A percentile compares a stretch with the other conserved stretches of the same genome.
phyloP scores from a whole-genome alignment of 495 filamentous ascomycete species.

The Podospora didyma region DNA sequence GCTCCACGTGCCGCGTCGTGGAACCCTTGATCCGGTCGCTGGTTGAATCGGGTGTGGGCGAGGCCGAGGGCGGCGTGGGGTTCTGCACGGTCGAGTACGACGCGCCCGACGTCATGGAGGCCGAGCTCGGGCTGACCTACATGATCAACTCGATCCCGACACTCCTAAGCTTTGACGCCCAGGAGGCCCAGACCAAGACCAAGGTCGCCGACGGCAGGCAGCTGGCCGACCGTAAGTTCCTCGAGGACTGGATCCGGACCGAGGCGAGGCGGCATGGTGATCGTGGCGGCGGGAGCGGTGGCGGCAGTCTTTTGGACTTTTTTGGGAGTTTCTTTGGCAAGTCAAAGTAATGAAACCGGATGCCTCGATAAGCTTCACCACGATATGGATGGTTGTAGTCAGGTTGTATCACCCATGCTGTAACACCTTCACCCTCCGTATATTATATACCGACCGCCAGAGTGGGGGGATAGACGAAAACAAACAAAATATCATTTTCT shows the following conservation, averaged over 20 bases:
- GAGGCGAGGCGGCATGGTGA: constrained; percentile 50
- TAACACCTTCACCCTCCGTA: too few species aligned
- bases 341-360: constrained; percentile 10
- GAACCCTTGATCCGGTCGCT: constrained; percentile 50
- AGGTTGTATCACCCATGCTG: too few species aligned
- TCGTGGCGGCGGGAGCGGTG: constrained; percentile 38
- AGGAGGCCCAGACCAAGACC: constrained; percentile 52
- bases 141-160: constrained; percentile 64
- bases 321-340: constrained; percentile 46
- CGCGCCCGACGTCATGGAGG: constrained; percentile 50
- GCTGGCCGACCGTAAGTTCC: constrained; percentile 49
- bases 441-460: too few species aligned
- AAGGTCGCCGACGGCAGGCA: constrained; percentile 50
- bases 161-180: constrained; percentile 61
- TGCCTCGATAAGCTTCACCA: too few species aligned
- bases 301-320: constrained; percentile 9
- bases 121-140: constrained; percentile 51
- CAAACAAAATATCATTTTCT: too few species aligned
- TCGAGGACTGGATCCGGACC: constrained; percentile 57
- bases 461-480: too few species aligned
- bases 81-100: constrained; percentile 63
- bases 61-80: constrained; percentile 55
- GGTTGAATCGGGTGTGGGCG: constrained; percentile 54
- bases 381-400: too few species aligned
- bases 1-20: constrained; percentile 53